phyloP scores from a whole-genome alignment of 176 grass and related monocot species.

The Avena sativa region DNA sequence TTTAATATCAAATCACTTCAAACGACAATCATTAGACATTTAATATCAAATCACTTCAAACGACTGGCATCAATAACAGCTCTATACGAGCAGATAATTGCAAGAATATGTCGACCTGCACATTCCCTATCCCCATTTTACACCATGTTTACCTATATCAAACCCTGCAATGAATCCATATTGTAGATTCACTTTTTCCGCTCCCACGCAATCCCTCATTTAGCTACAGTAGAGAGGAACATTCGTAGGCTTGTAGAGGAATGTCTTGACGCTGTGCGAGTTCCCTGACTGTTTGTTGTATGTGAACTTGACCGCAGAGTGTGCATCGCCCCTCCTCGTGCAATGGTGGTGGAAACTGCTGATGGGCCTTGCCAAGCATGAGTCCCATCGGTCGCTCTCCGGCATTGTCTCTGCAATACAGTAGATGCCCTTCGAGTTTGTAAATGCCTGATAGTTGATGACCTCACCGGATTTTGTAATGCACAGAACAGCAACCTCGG shows the following conservation, averaged over 20 bases:
- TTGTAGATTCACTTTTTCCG: not conserved
- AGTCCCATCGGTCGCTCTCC: slow-evolving; percentile 87
- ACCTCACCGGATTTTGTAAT: slow-evolving; percentile 93
- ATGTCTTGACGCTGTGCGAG: slow-evolving; percentile 72
- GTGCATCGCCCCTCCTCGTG: slow-evolving; percentile 70
- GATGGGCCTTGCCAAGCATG: slow-evolving; percentile 91
- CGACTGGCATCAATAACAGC: not conserved
- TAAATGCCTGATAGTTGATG: slow-evolving; percentile 97
- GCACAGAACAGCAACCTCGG: slow-evolving; percentile 95
- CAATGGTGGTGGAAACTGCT: slow-evolving; percentile 84
- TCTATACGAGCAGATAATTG: slow-evolving; percentile 5
- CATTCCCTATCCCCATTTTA: slow-evolving; percentile 4
- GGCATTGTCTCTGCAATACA: slow-evolving; percentile 90
- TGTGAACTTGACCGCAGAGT: slow-evolving; percentile 88
- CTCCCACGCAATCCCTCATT: slow-evolving; percentile 9
- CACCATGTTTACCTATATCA: slow-evolving; percentile 15
- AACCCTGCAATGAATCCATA: not conserved
- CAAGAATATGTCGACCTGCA: not conserved
- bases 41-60: not conserved
- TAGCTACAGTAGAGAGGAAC: slow-evolving; percentile 73
- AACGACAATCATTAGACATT: not conserved
- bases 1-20: not conserved
- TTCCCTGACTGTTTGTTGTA: slow-evolving; percentile 77
- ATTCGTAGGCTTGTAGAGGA: slow-evolving; percentile 83
- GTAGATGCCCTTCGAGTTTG: slow-evolving; percentile 79